Base-by-base conservation (phyloP, 2,329 filamentous ascomycete species). In the Clarireedia hainanense region DNA sequence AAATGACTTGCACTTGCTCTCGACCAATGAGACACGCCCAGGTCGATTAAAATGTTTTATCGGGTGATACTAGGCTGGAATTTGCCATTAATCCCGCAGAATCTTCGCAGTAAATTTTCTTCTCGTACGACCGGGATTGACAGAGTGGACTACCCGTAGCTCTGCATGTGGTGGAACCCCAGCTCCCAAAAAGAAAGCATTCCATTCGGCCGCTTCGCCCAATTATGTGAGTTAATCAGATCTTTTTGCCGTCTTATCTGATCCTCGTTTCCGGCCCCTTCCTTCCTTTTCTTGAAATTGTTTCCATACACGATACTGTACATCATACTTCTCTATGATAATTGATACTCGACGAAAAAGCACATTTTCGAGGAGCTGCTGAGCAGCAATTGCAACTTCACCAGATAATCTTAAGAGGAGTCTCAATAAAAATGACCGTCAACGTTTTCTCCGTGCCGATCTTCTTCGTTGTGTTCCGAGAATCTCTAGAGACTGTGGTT, bases 381-480 rank as follows among this genome's bases (percentile, higher is more conserved):
- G 42, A 6, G 42, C 6, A 20, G 42, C 20, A 47, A 47, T 39
- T 39, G 10, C 6, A 26, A 27, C 43, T 53, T 6, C 14, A 15
- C 4, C 30, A 12, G 30, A 34, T 14, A 46, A n/a, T 12, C 6
- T 14, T 20, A 17, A 17, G 14, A 6, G 7, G 3, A 4, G 27
- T 27, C 2, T 10, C 17, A 48, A 39, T 55, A 61, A 30, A 42
- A 10, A 84, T 80, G 74, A 84, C 85, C 69, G 77, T 79, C 58
- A 80, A 86, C 68, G 83, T 91, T 57, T 91, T 91, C 70, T 80
- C 86, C 60, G 83, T 90, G 23, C 87, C 86, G 61, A 82, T 95
- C 55, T 95, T 95, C 75, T 91, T 96, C 75, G 88, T 96, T 70
- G 85, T 89, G 73, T 94, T 95, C 70, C 84, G 91, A 67, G 91